Evolutionary conservation across 371 early-diverging fungal species (phyloP).

Genomic region (Mucor circinelloides): DNA sequence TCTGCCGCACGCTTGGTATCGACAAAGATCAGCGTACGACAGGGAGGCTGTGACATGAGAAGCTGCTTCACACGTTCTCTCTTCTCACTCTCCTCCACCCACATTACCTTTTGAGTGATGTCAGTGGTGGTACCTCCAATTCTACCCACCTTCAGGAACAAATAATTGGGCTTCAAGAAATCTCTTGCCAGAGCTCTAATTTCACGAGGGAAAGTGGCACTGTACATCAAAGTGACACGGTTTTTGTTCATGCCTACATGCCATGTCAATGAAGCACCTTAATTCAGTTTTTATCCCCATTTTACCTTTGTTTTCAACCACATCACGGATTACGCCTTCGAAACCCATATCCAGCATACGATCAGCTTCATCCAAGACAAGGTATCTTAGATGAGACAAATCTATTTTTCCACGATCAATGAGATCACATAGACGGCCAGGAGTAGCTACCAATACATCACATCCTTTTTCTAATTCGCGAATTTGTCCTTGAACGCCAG

Average conservation of each 20-base stretch:
- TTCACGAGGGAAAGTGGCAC: slow-evolving; percentile 97
- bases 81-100: slow-evolving; percentile 58
- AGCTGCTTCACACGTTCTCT: slow-evolving; percentile 31
- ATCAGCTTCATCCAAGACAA: slow-evolving; percentile 98
- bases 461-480: slow-evolving; percentile 82
- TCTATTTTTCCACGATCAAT: slow-evolving; percentile 80
- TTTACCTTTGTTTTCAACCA: slow-evolving; percentile 85
- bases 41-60: slow-evolving; percentile 41
- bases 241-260: slow-evolving; percentile 59
- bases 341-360: slow-evolving; percentile 99
- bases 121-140: slow-evolving; percentile 58
- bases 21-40: slow-evolving; percentile 81
- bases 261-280: not conserved
- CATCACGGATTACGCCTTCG: slow-evolving; percentile 91
- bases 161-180: slow-evolving; percentile 76
- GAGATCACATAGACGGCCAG: slow-evolving; percentile 97
- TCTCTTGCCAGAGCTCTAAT: slow-evolving; percentile 90
- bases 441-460: slow-evolving; percentile 98
- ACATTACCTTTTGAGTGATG: slow-evolving; percentile 52
- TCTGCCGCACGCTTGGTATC: slow-evolving; percentile 83
- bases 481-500: slow-evolving; percentile 81
- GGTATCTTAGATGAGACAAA: slow-evolving; percentile 80
- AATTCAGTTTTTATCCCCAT: not conserved
- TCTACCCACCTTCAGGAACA: slow-evolving; percentile 52
- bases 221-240: slow-evolving; percentile 96